These are phyloP conservation scores for Starmerella potacharoeniae DNA, from an alignment of 805 yeast genomes.

Conservation along the genomic window DNA sequence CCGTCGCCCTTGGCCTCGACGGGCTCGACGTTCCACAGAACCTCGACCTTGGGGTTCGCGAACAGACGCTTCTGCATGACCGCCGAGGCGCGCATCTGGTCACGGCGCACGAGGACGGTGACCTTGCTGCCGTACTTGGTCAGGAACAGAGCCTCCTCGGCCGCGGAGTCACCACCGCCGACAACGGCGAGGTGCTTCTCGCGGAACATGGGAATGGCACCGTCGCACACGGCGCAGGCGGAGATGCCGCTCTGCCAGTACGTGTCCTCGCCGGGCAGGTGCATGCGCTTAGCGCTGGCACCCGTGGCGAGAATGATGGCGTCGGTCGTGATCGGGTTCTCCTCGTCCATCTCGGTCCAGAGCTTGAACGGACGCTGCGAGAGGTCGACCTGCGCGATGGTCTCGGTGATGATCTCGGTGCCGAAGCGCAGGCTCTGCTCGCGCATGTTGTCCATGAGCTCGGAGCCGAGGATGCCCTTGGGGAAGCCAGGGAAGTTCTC, in stretches of 20 bases:
- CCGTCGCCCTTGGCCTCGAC: slow-evolving; percentile 91
- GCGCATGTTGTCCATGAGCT: slow-evolving; percentile 89
- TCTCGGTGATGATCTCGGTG: slow-evolving; percentile 88
- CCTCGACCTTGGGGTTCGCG: slow-evolving; percentile 77
- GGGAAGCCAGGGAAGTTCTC: slow-evolving; percentile 99
- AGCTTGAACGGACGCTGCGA: slow-evolving; percentile 83
- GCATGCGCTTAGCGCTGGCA: slow-evolving; percentile 92
- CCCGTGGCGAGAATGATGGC: slow-evolving; percentile 93
- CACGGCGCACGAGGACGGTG: slow-evolving; percentile 85
- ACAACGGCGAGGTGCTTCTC: slow-evolving; percentile 94
- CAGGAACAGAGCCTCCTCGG: slow-evolving; percentile 95
- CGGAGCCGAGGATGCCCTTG: slow-evolving; percentile 74
- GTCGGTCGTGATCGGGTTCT: slow-evolving; percentile 75
- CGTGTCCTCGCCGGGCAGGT: slow-evolving; percentile 89
- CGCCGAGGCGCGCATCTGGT: slow-evolving; percentile 83
- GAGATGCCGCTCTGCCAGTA: slow-evolving; percentile 99
- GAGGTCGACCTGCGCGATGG: slow-evolving; percentile 84
- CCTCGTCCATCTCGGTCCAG: slow-evolving; percentile 95
- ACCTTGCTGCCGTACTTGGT: slow-evolving; percentile 98
- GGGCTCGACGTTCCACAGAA: slow-evolving; percentile 75
- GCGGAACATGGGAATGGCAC: slow-evolving; percentile 98
- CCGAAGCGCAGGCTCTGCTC: slow-evolving; percentile 81
- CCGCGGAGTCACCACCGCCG: slow-evolving; percentile 99
- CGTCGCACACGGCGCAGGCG: slow-evolving; percentile 99
- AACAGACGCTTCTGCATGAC: slow-evolving; percentile 93